Conservation (phyloP, 169 alveolate genomes). For the Eimeria tenella region DNA sequence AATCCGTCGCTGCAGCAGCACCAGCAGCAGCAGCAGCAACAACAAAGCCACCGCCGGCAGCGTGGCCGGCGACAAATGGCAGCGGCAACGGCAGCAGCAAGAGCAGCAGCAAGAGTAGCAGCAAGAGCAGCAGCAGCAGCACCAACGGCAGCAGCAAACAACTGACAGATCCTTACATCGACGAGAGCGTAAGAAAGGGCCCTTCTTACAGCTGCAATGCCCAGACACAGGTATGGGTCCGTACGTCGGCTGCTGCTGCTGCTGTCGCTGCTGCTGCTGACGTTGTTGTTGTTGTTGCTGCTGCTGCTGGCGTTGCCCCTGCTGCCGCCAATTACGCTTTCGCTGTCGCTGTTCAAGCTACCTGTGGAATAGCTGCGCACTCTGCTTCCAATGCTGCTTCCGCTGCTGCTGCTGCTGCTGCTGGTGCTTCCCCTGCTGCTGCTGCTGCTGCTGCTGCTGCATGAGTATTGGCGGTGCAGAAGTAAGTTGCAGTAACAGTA, state of each 20-base stretch:
- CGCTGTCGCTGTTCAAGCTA: too few relatives aligned
- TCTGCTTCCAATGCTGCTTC: too few relatives aligned
- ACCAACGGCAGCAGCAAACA: not conserved
- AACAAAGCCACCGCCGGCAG: not conserved
- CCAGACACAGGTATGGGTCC: not conserved
- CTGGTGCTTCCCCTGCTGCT: constrained; percentile 27
- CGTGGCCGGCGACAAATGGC: not conserved
- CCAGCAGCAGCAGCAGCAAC: not conserved
- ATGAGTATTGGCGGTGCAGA: not conserved
- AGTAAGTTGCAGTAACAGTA: not conserved
- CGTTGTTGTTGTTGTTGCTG: not conserved
- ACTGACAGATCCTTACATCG: not conserved
- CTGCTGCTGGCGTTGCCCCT: too few relatives aligned
- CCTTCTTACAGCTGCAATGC: not conserved
- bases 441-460: too few relatives aligned
- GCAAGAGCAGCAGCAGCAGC: too few relatives aligned
- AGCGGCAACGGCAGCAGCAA: not conserved
- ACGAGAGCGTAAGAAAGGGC: not conserved
- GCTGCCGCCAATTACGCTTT: too few relatives aligned
- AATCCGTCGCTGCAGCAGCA: not conserved
- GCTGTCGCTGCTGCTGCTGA: constrained; percentile 13
- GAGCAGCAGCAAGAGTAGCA: too few relatives aligned
- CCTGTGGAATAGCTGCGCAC: too few relatives aligned
- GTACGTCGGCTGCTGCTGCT: not conserved
- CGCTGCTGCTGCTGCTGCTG: too few relatives aligned